Evolutionary conservation across 2,329 filamentous ascomycete genomes (phyloP).

Genomic region (Penicillium oxalicum): DNA sequence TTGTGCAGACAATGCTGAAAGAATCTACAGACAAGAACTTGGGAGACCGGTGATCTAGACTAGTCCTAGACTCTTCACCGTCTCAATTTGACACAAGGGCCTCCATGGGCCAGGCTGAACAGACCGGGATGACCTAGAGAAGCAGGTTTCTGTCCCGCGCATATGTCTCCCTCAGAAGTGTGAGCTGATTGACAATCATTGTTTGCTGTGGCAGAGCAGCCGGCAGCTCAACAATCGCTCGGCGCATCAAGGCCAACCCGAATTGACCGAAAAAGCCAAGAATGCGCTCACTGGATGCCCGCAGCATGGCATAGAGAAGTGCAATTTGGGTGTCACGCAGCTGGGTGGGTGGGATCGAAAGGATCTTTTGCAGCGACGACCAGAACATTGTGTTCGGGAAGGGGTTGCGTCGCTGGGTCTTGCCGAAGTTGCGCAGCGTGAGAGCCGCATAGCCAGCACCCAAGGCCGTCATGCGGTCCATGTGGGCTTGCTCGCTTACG

Average conservation of each 20-base stretch:
- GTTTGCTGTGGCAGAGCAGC: constrained; percentile 28
- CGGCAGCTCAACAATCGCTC: constrained; percentile 70
- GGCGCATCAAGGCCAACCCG: constrained; percentile 63
- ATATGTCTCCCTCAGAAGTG: constrained; percentile 35
- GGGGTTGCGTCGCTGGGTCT: constrained; percentile 62
- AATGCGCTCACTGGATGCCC: constrained; percentile 68
- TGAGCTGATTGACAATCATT: constrained; percentile 36
- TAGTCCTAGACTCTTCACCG: too few species aligned
- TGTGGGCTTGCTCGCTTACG: constrained; percentile 65
- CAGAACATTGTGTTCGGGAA: constrained; percentile 79
- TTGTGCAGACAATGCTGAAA: too few species aligned
- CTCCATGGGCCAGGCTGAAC: background rate
- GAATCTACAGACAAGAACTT: background rate
- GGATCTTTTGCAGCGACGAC: constrained; percentile 66
- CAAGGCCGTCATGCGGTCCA: constrained; percentile 75
- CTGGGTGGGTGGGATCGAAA: constrained; percentile 64
- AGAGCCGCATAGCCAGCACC: constrained; percentile 79
- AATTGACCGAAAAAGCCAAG: constrained; percentile 74
- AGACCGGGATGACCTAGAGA: constrained; percentile 18
- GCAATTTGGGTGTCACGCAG: constrained; percentile 68
- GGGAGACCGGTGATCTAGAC: too few species aligned
- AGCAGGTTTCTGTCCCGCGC: constrained; percentile 33
- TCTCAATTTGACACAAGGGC: too few species aligned
- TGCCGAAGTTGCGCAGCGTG: constrained; percentile 73
- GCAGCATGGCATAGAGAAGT: constrained; percentile 65